Conservation (phyloP, 129 eudicot genomes). For the Arctium lappa region DNA sequence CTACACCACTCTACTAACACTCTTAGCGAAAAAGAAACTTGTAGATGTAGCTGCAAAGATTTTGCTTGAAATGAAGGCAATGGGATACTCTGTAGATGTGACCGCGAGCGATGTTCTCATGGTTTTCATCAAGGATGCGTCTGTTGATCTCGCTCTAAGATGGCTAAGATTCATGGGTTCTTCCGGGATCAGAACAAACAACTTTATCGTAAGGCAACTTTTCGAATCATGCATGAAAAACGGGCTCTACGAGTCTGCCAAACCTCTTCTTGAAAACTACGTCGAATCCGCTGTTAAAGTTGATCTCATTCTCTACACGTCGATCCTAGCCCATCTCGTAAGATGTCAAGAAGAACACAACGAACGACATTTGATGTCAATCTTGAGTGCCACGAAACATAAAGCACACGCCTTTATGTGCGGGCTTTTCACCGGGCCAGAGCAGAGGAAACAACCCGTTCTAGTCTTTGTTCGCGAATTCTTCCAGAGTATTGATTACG, state of each 20-base stretch:
- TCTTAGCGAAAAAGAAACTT: slow-evolving; percentile 88
- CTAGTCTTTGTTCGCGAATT: slow-evolving; percentile 84
- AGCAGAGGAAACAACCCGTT: slow-evolving; percentile 91
- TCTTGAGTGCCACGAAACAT: slow-evolving; percentile 74
- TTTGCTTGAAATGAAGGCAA: slow-evolving; percentile 90
- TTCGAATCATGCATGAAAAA: slow-evolving; percentile 99
- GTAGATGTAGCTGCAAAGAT: slow-evolving; percentile 90
- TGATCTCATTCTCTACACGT: slow-evolving; percentile 92
- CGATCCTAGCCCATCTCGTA: slow-evolving; percentile 90
- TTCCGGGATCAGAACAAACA: slow-evolving; percentile 86
- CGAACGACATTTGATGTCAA: slow-evolving; percentile 86
- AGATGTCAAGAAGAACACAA: slow-evolving; percentile 93
- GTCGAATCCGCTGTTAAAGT: slow-evolving; percentile 84
- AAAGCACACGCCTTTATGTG: slow-evolving; percentile 89
- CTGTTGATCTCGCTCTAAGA: slow-evolving; percentile 82
- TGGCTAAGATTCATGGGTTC: slow-evolving; percentile 97
- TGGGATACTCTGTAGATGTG: slow-evolving; percentile 91
- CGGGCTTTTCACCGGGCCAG: slow-evolving; percentile 96
- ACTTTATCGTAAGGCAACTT: slow-evolving; percentile 82
- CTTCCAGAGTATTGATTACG: slow-evolving; percentile 91
- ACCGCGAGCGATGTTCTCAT: slow-evolving; percentile 93
- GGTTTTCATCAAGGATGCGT: slow-evolving; percentile 90
- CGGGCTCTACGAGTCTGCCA: slow-evolving; percentile 86
- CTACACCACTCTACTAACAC: slow-evolving; percentile 69
- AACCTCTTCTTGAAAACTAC: slow-evolving; percentile 92